Conservation (phyloP, 768 basidiomycete species). For the Lepiota venenata region DNA sequence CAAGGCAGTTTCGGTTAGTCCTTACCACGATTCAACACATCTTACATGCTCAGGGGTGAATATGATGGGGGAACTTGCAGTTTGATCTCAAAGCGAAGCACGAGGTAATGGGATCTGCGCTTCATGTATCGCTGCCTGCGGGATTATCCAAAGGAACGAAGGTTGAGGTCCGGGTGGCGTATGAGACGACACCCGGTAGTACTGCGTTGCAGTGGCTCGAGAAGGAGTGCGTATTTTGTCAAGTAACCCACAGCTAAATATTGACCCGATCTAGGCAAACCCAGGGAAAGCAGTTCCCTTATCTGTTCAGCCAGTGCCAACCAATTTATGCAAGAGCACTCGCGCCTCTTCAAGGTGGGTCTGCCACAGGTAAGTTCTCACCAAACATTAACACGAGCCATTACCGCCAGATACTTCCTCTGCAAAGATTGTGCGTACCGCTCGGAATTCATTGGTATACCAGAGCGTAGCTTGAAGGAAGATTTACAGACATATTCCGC, state of each 20-base stretch:
- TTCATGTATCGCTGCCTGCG: constrained; percentile 56
- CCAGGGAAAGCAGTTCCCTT: constrained; percentile 80
- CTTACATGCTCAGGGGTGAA: constrained; percentile 28
- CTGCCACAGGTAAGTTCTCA: neutral
- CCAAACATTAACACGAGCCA: neutral
- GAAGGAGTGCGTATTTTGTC: constrained; percentile 53
- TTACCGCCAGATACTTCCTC: constrained; percentile 69
- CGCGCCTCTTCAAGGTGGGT: constrained; percentile 71
- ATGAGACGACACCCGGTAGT: constrained; percentile 70
- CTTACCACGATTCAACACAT: neutral
- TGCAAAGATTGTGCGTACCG: constrained; percentile 66
- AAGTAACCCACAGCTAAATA: neutral
- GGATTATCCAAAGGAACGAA: constrained; percentile 37
- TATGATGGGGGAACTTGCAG: constrained; percentile 26
- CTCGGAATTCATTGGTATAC: neutral
- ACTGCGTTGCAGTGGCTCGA: constrained; percentile 88
- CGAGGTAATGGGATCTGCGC: constrained; percentile 73
- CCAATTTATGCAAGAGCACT: constrained; percentile 85
- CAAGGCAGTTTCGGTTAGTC: constrained; percentile 42
- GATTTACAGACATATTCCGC: constrained; percentile 75
- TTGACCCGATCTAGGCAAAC: constrained; percentile 55
- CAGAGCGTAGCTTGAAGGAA: neutral
- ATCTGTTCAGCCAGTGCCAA: constrained; percentile 91
- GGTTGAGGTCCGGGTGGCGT: constrained; percentile 56
- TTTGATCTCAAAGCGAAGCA: constrained; percentile 55